Percentiles rank a stretch among this genome's conserved stretches.
These are phyloP conservation scores for Firmiana major DNA, from an alignment of 345 rosid species.

Conservation along the genomic window DNA sequence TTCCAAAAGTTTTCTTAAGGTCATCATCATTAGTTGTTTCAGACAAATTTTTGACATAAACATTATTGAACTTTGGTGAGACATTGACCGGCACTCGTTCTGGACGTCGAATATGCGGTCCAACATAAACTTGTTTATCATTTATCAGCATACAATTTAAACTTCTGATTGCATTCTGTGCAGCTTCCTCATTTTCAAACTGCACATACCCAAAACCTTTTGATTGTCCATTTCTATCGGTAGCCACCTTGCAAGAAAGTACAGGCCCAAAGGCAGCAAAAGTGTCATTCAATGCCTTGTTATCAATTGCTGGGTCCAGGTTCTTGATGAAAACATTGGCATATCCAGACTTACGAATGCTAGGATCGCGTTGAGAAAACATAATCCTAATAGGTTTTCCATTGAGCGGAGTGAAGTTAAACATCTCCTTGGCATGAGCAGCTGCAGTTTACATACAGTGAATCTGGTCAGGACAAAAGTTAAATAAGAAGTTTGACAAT, in stretches of 20 bases:
- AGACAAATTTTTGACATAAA: constrained; percentile 63
- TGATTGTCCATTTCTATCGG: constrained; percentile 41
- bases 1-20: constrained; percentile 49
- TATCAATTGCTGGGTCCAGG: constrained; percentile 50
- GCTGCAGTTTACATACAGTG: constrained; percentile 36
- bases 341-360: constrained; percentile 52
- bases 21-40: constrained; percentile 55
- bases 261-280: constrained; percentile 54
- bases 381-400: constrained; percentile 67
- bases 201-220: constrained; percentile 71
- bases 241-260: constrained; percentile 65
- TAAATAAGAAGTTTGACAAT: not conserved
- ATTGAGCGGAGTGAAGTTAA: constrained; percentile 54
- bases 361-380: constrained; percentile 73
- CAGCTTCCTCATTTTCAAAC: constrained; percentile 59
- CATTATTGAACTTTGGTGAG: constrained; percentile 49
- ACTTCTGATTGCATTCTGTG: constrained; percentile 45
- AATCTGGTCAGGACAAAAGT: not conserved
- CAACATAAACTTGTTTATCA: constrained; percentile 61
- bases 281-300: constrained; percentile 52
- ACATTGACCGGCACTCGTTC: constrained; percentile 36
- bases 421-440: constrained; percentile 47
- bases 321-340: constrained; percentile 77
- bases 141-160: constrained; percentile 67
- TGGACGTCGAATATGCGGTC: constrained; percentile 47